Percentiles rank a stretch among this genome's conserved stretches.
Conservation (phyloP, 2,329 filamentous ascomycete species). For the Triangularia setosa region DNA sequence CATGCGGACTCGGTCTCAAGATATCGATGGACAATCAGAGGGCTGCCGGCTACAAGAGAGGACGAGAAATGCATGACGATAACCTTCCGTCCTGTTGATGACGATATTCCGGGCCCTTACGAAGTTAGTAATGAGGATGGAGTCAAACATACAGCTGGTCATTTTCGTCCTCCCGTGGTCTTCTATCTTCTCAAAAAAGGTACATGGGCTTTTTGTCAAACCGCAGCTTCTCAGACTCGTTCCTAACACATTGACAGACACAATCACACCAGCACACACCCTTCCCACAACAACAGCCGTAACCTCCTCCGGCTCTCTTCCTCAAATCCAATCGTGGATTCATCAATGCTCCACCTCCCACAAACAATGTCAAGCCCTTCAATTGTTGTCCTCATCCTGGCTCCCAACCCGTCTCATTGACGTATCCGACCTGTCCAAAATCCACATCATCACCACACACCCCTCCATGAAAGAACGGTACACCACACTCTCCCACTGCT, state of each 20-base stretch:
- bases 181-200: background rate
- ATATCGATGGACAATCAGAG: slow-evolving; percentile 1
- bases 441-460: background rate
- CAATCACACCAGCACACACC: too few species aligned
- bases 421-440: slow-evolving; percentile 1
- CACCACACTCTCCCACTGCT: slow-evolving; percentile 15
- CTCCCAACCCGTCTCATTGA: slow-evolving; percentile 12
- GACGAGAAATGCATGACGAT: background rate
- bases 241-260: too few species aligned
- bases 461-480: slow-evolving; percentile 5
- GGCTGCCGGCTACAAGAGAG: background rate
- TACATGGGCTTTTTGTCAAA: too few species aligned
- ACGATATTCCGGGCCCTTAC: background rate
- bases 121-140: background rate
- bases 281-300: background rate
- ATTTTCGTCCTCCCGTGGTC: background rate
- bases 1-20: background rate
- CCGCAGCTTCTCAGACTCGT: too few species aligned
- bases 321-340: slow-evolving; percentile 2
- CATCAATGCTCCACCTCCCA: background rate
- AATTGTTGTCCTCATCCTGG: background rate
- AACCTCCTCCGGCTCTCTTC: background rate
- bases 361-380: background rate
- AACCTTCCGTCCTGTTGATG: background rate
- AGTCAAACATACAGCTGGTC: too few species aligned